Evolutionary conservation across 176 grass and related monocot species (phyloP).

Genomic region (Cenchrus fungigraminus): DNA sequence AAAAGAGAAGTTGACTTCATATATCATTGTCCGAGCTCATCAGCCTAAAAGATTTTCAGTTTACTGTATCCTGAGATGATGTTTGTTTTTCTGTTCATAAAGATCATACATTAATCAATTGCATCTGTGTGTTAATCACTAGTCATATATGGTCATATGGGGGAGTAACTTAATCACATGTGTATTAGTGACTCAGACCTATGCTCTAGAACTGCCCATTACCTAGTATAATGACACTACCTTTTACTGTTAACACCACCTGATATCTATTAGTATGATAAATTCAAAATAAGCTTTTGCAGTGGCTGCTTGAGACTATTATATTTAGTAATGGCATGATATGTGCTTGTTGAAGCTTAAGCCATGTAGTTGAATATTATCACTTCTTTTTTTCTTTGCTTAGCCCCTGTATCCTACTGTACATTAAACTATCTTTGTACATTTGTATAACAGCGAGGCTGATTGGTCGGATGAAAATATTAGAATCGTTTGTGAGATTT

Average conservation of each 20-base stretch:
- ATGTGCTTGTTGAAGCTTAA: too few relatives aligned
- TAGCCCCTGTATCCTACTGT: too few relatives aligned
- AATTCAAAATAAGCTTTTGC: background rate
- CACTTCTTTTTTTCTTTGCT: too few relatives aligned
- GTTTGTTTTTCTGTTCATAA: background rate
- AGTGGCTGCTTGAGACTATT: too few relatives aligned
- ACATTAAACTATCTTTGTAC: too few relatives aligned
- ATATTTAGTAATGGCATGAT: too few relatives aligned
- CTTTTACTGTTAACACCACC: background rate
- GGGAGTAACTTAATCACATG: background rate
- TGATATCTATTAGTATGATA: constrained; percentile 20
- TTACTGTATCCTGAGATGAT: background rate
- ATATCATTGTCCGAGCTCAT: background rate
- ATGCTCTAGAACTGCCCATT: constrained; percentile 1
- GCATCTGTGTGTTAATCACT: background rate
- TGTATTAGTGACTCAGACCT: background rate
- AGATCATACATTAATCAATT: background rate
- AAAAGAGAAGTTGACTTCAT: background rate
- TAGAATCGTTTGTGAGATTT: too few relatives aligned
- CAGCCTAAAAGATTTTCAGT: background rate
- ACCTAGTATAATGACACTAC: background rate
- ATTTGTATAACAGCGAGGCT: too few relatives aligned
- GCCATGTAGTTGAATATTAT: too few relatives aligned
- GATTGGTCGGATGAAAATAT: too few relatives aligned
- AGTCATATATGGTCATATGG: background rate